Evolutionary conservation across 257 asterid genomes (phyloP), one percentile per base, ranked within the genome.

Genomic region (Solanum rostratum): DNA sequence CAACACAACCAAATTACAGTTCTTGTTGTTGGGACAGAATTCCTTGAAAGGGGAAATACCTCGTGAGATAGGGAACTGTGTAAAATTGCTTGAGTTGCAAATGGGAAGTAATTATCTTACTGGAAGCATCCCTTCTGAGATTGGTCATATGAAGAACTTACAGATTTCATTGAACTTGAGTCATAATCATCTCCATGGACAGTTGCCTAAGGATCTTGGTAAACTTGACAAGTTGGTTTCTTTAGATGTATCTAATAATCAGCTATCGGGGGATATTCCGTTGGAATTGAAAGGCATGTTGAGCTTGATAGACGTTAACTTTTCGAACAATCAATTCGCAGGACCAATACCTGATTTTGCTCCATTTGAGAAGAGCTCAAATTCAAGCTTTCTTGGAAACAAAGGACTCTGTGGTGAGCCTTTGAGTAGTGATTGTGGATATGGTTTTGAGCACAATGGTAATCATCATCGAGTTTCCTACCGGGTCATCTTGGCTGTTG

Each of bases 341-440:
- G 99, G 99, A 33, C 97, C 93, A 0, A 93, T 95, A 54, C 99
- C 99, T 45, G 84, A 87, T 24, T 97, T 93, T 62, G 85, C 85
- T 3, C 99, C 99, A 1, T 95, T 97, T 82, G 98, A 97, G 80
- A 97, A 97, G 84, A 95, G 98, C 93, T 85, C 88, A 74, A 95
- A 90, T 66, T 91, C 97, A 65, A 95, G 98, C 87, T 95, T 95
- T 88, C 43, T 83, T 53, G 97, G 98, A 66, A 97, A 97, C 88
- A 91, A 90, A 85, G 98, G 95, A 79, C 97, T 97, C 45, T 95
- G 99, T 69, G 98, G 99, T 13, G 97, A 90, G 76, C 99, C 98
- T 1, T 83, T 97, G 91, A 93, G 89, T 84, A 37, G 62, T 71
- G 84, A 92, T 1, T 97, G 99, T 30, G 95, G 92, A 22, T 63